These are phyloP conservation scores for Penicillium olsonii DNA, from an alignment of 2,329 filamentous ascomycete species.

Conservation along the genomic window DNA sequence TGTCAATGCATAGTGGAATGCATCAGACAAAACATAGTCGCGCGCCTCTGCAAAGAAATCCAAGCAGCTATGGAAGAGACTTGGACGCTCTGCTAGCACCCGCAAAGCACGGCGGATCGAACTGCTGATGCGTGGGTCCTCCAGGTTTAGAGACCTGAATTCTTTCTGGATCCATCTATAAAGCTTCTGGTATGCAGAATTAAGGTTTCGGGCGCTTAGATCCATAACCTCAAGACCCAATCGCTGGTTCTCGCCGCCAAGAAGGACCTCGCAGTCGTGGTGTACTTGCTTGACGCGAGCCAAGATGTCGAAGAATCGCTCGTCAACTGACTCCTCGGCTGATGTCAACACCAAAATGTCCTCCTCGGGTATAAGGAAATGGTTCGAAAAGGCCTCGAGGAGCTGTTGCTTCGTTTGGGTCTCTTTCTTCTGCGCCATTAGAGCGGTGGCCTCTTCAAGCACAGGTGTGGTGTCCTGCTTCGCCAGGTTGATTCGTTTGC, in stretches of 20 bases:
- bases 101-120: conserved; percentile 81
- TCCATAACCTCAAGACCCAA: conserved; percentile 90
- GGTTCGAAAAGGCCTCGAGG: conserved; percentile 72
- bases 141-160: conserved; percentile 87
- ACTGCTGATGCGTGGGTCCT: conserved; percentile 88
- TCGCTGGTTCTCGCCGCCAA: conserved; percentile 87
- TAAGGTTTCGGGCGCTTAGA: conserved; percentile 80
- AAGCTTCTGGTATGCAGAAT: conserved; percentile 89
- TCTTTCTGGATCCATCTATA: conserved; percentile 94
- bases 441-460: conserved; percentile 71
- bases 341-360: conserved; percentile 76
- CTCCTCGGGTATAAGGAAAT: conserved; percentile 82
- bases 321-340: conserved; percentile 78
- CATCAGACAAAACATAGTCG: conserved; percentile 81
- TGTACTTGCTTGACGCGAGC: conserved; percentile 82
- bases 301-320: conserved; percentile 77
- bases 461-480: conserved; percentile 73
- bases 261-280: conserved; percentile 81
- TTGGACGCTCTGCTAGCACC: conserved; percentile 84
- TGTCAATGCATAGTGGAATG: conserved; percentile 85
- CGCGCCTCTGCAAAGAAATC: conserved; percentile 91
- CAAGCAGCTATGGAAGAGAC: conserved; percentile 88
- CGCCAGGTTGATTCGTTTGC: conserved; percentile 72
- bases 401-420: conserved; percentile 79
- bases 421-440: conserved; percentile 72